A percentile compares a stretch with the other conserved stretches of the same genome.
phyloP scores from a whole-genome alignment of 495 filamentous ascomycete species.

The Aspergillus egyptiacus region DNA sequence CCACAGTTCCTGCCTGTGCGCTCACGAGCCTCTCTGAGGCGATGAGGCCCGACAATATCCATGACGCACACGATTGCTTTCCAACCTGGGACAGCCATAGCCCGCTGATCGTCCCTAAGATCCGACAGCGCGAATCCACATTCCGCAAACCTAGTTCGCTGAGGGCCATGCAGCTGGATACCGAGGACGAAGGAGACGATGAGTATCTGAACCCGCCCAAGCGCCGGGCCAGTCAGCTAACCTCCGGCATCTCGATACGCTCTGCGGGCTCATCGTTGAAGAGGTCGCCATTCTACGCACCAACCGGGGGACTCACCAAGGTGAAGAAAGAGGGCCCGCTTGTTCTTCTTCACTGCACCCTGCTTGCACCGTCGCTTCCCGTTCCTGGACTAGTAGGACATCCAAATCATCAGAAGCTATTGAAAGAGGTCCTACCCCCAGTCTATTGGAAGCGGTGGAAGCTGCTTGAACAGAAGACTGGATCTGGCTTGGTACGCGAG shows the following conservation, averaged over 20 bases:
- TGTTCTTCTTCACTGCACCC: slow-evolving; percentile 79
- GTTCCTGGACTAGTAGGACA: slow-evolving; percentile 47
- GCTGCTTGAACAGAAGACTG: slow-evolving; percentile 67
- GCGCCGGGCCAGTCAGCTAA: slow-evolving; percentile 24
- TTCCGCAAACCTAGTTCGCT: slow-evolving; percentile 72
- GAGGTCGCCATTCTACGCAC: slow-evolving; percentile 41
- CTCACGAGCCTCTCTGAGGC: slow-evolving; percentile 27
- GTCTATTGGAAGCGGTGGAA: slow-evolving; percentile 65
- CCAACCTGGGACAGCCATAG: slow-evolving; percentile 25
- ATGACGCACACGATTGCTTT: slow-evolving; percentile 17
- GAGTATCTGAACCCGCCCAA: slow-evolving; percentile 34
- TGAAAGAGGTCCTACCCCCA: slow-evolving; percentile 51
- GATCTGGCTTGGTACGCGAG: slow-evolving; percentile 64
- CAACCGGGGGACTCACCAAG: slow-evolving; percentile 38
- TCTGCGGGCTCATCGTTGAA: slow-evolving; percentile 34
- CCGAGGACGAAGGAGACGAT: slow-evolving; percentile 41
- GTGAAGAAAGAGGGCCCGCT: slow-evolving; percentile 66
- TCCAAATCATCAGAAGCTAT: slow-evolving; percentile 38
- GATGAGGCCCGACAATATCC: slow-evolving; percentile 16
- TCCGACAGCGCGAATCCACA: slow-evolving; percentile 38
- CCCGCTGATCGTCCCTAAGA: slow-evolving; percentile 20
- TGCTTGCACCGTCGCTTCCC: slow-evolving; percentile 69
- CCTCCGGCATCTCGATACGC: slow-evolving; percentile 28
- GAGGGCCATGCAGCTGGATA: slow-evolving; percentile 70
- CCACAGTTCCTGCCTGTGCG: slow-evolving; percentile 37